Evolutionary conservation across 371 early-diverging fungal genomes (phyloP).

Genomic region (Apophysomyces sp.): DNA sequence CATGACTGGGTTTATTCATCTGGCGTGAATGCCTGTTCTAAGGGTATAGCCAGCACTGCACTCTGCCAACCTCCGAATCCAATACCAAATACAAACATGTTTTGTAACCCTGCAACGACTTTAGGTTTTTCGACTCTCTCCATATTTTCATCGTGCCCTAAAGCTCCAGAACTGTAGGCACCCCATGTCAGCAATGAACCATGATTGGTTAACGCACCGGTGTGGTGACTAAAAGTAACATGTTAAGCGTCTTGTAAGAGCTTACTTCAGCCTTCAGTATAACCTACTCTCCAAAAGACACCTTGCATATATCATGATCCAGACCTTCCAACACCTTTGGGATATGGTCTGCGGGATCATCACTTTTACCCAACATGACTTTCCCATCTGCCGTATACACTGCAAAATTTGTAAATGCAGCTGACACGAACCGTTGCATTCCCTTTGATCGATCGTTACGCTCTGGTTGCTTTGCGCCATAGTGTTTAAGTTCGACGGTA

Average conservation of each 20-base stretch:
- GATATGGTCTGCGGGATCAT: not conserved
- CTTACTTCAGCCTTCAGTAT: not conserved
- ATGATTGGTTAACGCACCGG: conserved; percentile 41
- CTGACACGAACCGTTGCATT: conserved; percentile 18
- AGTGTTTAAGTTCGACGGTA: conserved; percentile 9
- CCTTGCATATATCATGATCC: conserved; percentile 22
- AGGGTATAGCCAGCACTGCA: conserved; percentile 19
- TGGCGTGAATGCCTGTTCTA: not conserved
- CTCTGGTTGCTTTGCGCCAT: conserved; percentile 9
- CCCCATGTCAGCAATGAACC: conserved; percentile 48
- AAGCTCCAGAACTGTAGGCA: conserved; percentile 30
- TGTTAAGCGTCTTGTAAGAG: not conserved
- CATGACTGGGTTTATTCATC: too few species aligned
- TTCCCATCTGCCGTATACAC: conserved; percentile 19
- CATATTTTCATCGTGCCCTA: conserved; percentile 26
- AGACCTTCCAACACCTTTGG: conserved; percentile 7
- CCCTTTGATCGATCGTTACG: not conserved
- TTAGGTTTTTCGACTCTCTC: conserved; percentile 1
- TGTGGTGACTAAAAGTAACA: conserved; percentile 31
- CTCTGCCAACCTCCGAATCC: conserved; percentile 31
- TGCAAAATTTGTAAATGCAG: conserved; percentile 17
- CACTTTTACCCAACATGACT: conserved; percentile 10
- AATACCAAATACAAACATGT: conserved; percentile 24
- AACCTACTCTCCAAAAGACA: conserved; percentile 31
- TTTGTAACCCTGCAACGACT: not conserved